Evolutionary conservation across 176 grass and related monocot species (phyloP), one percentile per base, ranked within the genome.

Genomic region (Avena sativa): DNA sequence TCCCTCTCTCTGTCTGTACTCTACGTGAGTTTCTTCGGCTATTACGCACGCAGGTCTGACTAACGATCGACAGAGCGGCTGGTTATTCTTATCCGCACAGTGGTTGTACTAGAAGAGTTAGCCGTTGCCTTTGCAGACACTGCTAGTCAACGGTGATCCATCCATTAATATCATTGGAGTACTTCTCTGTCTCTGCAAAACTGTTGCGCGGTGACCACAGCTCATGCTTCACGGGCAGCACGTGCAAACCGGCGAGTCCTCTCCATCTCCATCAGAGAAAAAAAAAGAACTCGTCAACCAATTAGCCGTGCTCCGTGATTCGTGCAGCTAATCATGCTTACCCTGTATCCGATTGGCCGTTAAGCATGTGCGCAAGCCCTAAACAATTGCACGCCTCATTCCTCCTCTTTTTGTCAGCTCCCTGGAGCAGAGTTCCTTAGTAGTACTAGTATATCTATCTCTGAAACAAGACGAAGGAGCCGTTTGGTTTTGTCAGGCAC

Each of bases 191-290:
- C 40, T 12, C 13, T 48, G 11, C 72, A 51, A 1, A 28, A 13
- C 72, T 75, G 34, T 52, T 15, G 8, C 46, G 72, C 47, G 30
- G 47, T 10, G 72, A 52, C 5, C 74, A 34, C 81, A 83, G 81
- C 52, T 59, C 44, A 20, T 85, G 43, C 82, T 20, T 68, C 50
- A 59, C 75, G 32, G 49, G 84, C 74, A 70, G 15, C 63, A 86
- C 38, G 76, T 86, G 85, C 65, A 71, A 74, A 30, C 28, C 28
- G 28, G 28, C 63, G 17, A 75, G 23, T 2, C 43, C 21, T 46
- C 71, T 75, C 72, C 46, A 52, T 6, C 46, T 76, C 73, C 23
- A 16, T 76, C 48, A 51, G 12, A 16, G 9, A n/a, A 16, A 16
- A n/a, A 19, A 30, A 0, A 76, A 5, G 28, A 75, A 16, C n/a